phyloP scores from a whole-genome alignment of 352 stramenopile species.

The Globisporangium solare region DNA sequence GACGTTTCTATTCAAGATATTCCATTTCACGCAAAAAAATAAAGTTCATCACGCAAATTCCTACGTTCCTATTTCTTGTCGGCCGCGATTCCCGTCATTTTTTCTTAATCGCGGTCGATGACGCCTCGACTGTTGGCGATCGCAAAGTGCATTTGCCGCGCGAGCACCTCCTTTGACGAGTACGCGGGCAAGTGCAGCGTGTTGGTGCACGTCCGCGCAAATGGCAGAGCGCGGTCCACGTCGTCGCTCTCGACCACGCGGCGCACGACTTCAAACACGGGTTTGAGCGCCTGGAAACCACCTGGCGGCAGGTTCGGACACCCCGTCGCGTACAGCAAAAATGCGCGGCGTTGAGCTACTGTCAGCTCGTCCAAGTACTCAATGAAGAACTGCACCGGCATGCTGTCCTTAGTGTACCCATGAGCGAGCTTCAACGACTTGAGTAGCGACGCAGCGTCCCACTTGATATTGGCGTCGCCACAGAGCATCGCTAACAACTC shows the following conservation, averaged over 20 bases:
- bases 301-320: slow-evolving; percentile 78
- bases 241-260: slow-evolving; percentile 66
- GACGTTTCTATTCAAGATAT: no score
- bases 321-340: slow-evolving; percentile 78
- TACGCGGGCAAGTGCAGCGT: slow-evolving; percentile 82
- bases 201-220: slow-evolving; percentile 84
- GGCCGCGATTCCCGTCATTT: not conserved
- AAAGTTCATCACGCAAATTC: no score
- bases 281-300: slow-evolving; percentile 61
- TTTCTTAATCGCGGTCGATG: slow-evolving; percentile 77
- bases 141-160: slow-evolving; percentile 60
- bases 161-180: slow-evolving; percentile 60
- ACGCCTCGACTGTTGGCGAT: slow-evolving; percentile 78
- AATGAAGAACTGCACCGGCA: slow-evolving; percentile 64
- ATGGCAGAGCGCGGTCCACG: slow-evolving; percentile 72
- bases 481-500: slow-evolving; percentile 69
- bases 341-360: slow-evolving; percentile 48
- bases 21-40: no score
- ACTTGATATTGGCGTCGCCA: slow-evolving; percentile 68
- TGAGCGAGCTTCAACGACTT: slow-evolving; percentile 78
- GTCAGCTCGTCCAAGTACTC: slow-evolving; percentile 69
- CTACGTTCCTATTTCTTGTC: not conserved
- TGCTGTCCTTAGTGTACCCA: slow-evolving; percentile 75
- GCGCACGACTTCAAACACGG: slow-evolving; percentile 77
- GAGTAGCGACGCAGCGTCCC: slow-evolving; percentile 55